Evolutionary conservation across 2,329 filamentous ascomycete species (phyloP), one percentile per base, ranked within the genome.

Genomic region (Peltaster fructicola): DNA sequence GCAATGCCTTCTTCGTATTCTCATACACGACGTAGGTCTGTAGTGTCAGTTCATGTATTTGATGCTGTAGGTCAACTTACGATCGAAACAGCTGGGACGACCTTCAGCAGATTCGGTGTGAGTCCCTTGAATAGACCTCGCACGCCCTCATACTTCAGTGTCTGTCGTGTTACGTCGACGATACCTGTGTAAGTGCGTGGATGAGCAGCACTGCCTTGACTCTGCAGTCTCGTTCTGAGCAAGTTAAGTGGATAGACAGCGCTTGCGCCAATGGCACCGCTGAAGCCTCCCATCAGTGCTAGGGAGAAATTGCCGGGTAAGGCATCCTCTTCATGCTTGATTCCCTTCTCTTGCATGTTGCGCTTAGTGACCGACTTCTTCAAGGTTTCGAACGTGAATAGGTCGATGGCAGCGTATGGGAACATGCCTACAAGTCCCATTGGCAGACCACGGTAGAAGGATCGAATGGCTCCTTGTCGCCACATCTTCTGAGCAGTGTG

Each of bases 341-440:
- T 72, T 20, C 73, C 69, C 7, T 67, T 53, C 16, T 63, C 54
- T 30, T 67, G 70, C 8, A 81, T 77, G 43, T 81, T 77, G 35
- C 73, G 73, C 4, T 55, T 55, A 16, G 75, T 66, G 35, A 90
- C 70, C 6, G 62, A 62, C 23, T 67, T 69, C 54, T 98, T 98
- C 33, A 93, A 65, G 31, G 88, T 71, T 53, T 98, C 88, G 44
- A 95, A 98, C 1, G 81, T 92, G 36, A 80, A 81, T 43, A 98
- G 74, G 47, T 98, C 88, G 45, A 98, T 90, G 24, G 88, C 88
- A 20, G 82, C 85, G 50, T 95, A 98, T 0, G 88, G 88, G 43
- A 98, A 98, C 72, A 95, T 93, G 47, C 88, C 88, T 24, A 93
- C 57, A 4, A 98, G 63, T 9, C 88, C 88, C 68, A 95, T 88